Evolutionary conservation across 768 basidiomycete species (phyloP), one percentile per base, ranked within the genome.

Genomic region (Russula dissimulans): DNA sequence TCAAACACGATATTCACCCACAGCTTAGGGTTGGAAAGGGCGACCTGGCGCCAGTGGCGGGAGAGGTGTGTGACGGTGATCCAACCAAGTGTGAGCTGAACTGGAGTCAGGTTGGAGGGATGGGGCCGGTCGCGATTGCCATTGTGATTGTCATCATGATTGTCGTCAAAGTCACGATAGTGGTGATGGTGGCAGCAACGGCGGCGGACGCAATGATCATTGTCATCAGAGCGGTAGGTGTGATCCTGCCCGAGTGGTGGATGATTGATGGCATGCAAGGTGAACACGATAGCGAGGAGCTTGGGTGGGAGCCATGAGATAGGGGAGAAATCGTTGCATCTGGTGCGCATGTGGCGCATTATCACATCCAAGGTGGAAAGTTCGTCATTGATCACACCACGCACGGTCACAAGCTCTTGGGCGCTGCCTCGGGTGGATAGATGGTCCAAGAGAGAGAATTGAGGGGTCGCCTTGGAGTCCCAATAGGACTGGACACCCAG

Each of bases 31-130:
- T 44, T 32, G 45, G 42, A 44, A 10, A 58, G 48, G 5, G 48
- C 57, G 48, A 52, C 57, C n/a, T 39, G 38, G 38, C 57, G 48
- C 57, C 57, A 51, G 49, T 11, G 47, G 29, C 49, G 48, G 49
- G 49, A 58, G 29, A 58, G 41, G 14, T 51, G 49, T 5, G 57
- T 58, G 48, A 51, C 41, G 41, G 50, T n/a, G 41, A 58, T 58
- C 57, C 49, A 58, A 50, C 57, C 57, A n/a, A n/a, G n/a, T n/a
- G n/a, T n/a, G n/a, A 34, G 15, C 15, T 7, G 47, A 48, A 7
- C 31, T 34, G n/a, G 31, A 15, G 15, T n/a, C 26, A 7, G n/a
- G n/a, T 29, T 6, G 32, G n/a, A 18, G 15, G 48, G 48, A 18
- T n/a, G 34, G n/a, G 32, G 32, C 34, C 9, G 5, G 34, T 36